A percentile compares a stretch with the other conserved stretches of the same genome.
These are phyloP conservation scores for Sordariomycetes sp. DNA, from an alignment of 2,329 filamentous ascomycete genomes.

Conservation along the genomic window DNA sequence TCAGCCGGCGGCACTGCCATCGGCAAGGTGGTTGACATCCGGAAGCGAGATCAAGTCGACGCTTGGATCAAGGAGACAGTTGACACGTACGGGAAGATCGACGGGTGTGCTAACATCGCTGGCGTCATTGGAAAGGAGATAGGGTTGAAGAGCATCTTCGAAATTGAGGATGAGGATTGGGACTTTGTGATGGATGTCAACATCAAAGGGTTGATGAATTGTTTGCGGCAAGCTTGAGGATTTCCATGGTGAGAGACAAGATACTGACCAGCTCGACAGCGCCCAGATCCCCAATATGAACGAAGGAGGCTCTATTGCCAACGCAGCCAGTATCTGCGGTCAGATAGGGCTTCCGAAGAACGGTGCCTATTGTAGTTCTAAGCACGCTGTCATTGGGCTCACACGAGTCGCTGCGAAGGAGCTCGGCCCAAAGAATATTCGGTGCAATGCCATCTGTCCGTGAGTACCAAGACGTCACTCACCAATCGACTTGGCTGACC, in stretches of 20 bases:
- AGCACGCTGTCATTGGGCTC: slow-evolving; percentile 19
- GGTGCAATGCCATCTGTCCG: slow-evolving; percentile 18
- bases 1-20: slow-evolving; percentile 10
- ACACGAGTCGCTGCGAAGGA: slow-evolving; percentile 19
- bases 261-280: background rate
- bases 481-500: background rate
- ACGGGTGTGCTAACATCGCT: slow-evolving; percentile 32
- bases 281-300: slow-evolving; percentile 19
- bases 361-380: slow-evolving; percentile 17
- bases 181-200: slow-evolving; percentile 17
- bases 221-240: slow-evolving; percentile 13
- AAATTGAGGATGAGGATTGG: slow-evolving; percentile 15
- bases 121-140: slow-evolving; percentile 7
- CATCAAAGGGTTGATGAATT: slow-evolving; percentile 16
- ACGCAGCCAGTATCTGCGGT: slow-evolving; percentile 31
- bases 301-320: slow-evolving; percentile 34
- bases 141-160: slow-evolving; percentile 4
- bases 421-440: slow-evolving; percentile 10
- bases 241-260: background rate
- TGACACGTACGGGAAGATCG: slow-evolving; percentile 21
- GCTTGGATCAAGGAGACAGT: slow-evolving; percentile 21
- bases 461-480: slow-evolving; percentile 9
- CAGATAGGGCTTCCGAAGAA: slow-evolving; percentile 21
- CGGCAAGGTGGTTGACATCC: slow-evolving; percentile 6
- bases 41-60: slow-evolving; percentile 7